phyloP scores from a whole-genome alignment of 306 rosid species.

The Pachyrhizus erosus region DNA sequence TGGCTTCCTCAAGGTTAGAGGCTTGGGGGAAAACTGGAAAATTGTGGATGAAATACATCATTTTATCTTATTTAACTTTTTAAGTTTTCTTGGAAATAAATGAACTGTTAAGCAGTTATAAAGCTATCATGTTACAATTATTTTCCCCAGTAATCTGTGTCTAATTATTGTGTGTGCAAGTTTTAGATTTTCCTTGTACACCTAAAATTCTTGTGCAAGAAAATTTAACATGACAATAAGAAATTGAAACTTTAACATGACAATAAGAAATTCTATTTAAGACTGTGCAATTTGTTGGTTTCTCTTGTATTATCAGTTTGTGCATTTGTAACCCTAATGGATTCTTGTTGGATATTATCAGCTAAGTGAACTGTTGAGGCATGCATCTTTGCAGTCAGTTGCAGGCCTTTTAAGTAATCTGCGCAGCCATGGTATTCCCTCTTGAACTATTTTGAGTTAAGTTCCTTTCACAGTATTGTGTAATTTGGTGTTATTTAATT shows the following conservation, averaged over 20 bases:
- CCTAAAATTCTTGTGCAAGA: background rate
- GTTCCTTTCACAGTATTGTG: conserved; percentile 22
- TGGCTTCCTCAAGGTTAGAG: conserved; percentile 26
- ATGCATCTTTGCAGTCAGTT: conserved; percentile 70
- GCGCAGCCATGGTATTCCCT: conserved; percentile 76
- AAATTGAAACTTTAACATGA: background rate
- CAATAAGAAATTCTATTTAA: background rate
- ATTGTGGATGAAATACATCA: background rate
- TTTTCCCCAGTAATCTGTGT: background rate
- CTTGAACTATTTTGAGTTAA: conserved; percentile 16
- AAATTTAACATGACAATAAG: background rate
- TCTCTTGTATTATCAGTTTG: conserved; percentile 4
- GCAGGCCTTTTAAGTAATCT: conserved; percentile 76
- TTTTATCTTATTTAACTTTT: conserved; percentile 1
- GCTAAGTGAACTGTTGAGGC: conserved; percentile 81
- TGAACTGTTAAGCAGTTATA: background rate
- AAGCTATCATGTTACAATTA: conserved; percentile 9
- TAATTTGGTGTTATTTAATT: conserved; percentile 22
- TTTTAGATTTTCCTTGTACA: conserved; percentile 19
- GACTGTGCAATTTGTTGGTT: conserved; percentile 25
- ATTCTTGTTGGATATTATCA: conserved; percentile 48
- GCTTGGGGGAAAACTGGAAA: background rate
- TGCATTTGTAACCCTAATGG: conserved; percentile 33
- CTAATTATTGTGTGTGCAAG: conserved; percentile 21
- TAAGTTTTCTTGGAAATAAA: background rate